These are phyloP conservation scores for Lotus japonicus DNA, from an alignment of 306 rosid species.

Conservation along the genomic window DNA sequence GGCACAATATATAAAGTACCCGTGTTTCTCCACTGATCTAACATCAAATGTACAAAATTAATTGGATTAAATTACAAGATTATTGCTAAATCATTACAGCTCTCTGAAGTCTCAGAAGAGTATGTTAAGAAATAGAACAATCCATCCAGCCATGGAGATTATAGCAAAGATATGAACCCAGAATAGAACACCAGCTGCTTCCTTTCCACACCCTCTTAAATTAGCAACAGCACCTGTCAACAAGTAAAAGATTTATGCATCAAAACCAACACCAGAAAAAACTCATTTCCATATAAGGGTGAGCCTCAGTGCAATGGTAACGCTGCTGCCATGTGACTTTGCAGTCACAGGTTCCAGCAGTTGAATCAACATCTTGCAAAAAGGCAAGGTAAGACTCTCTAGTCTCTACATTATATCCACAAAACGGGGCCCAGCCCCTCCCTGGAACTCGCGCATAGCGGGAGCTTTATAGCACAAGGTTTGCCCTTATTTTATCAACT, in stretches of 20 bases:
- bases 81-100: not conserved
- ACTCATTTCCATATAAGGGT: not conserved
- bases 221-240: conserved; percentile 87
- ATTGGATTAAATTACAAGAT: conserved; percentile 1
- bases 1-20: not conserved
- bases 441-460: too few relatives aligned
- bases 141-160: conserved; percentile 94
- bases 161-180: conserved; percentile 97
- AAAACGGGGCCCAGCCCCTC: too few relatives aligned
- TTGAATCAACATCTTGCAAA: too few relatives aligned
- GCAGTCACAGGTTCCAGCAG: too few relatives aligned
- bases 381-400: too few relatives aligned
- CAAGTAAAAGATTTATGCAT: not conserved
- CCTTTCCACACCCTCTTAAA: conserved; percentile 95
- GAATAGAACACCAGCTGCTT: conserved; percentile 85
- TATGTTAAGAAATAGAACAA: conserved; percentile 58
- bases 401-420: too few relatives aligned
- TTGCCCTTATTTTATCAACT: too few relatives aligned
- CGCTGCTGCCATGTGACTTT: too few relatives aligned
- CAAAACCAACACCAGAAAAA: not conserved
- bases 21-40: too few relatives aligned
- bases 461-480: too few relatives aligned
- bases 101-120: conserved; percentile 46
- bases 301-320: too few relatives aligned
- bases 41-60: conserved; percentile 14